Conservation (phyloP, 257 asterid genomes). For the Penstemon newberryi region DNA sequence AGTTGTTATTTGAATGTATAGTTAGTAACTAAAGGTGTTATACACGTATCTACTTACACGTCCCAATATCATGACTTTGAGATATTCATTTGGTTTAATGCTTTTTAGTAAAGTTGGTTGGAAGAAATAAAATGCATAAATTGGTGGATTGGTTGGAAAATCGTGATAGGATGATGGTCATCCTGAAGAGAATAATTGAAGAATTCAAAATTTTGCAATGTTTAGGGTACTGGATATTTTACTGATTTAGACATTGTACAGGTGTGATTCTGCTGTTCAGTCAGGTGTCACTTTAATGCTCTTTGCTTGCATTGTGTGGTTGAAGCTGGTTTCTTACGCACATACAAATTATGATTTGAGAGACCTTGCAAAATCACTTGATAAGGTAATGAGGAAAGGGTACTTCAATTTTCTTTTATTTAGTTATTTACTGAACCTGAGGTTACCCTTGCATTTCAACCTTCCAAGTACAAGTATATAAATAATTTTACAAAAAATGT, state of each 20-base stretch:
- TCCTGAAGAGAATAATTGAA: slow-evolving; percentile 13
- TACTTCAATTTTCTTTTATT: slow-evolving; percentile 1
- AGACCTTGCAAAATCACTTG: slow-evolving; percentile 64
- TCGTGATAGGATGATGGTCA: background rate
- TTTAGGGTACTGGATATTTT: slow-evolving; percentile 25
- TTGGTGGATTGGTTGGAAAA: slow-evolving; percentile 2
- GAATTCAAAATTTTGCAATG: background rate
- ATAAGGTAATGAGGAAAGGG: slow-evolving; percentile 54
- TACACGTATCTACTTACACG: too few species aligned
- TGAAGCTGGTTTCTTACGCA: slow-evolving; percentile 92
- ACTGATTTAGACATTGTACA: slow-evolving; percentile 43
- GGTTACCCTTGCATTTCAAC: background rate
- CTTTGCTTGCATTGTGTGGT: slow-evolving; percentile 80
- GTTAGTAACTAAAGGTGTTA: too few species aligned
- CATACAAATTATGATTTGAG: slow-evolving; percentile 93
- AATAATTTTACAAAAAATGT: background rate
- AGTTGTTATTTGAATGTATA: background rate
- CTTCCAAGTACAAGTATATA: background rate
- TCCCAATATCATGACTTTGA: too few species aligned
- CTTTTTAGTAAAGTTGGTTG: slow-evolving; percentile 18
- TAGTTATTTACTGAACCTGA: slow-evolving; percentile 7
- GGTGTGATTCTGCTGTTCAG: slow-evolving; percentile 93
- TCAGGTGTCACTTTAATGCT: slow-evolving; percentile 83
- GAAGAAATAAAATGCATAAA: slow-evolving; percentile 2
- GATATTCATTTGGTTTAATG: background rate